Evolutionary conservation across 495 filamentous ascomycete genomes (phyloP).

Genomic region (Neurospora hispaniola): DNA sequence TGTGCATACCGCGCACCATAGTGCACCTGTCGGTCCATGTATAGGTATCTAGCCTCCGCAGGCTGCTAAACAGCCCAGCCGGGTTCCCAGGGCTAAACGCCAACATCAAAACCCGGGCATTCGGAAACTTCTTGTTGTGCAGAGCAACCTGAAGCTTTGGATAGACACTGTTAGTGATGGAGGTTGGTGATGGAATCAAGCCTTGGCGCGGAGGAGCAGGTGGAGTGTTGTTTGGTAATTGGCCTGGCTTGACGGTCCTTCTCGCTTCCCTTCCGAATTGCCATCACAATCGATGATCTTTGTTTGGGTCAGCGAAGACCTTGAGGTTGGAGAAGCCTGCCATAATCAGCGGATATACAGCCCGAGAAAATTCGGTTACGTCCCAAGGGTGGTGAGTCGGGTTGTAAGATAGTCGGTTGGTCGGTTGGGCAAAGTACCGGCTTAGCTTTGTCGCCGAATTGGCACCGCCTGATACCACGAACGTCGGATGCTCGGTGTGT

Average conservation of each 20-base stretch:
- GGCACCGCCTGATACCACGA: not conserved
- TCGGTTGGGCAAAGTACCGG: not conserved
- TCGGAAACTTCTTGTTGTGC: not conserved
- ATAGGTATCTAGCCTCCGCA: not conserved
- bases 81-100: not conserved
- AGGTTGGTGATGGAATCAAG: slow-evolving; percentile 3
- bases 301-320: not conserved
- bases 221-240: not conserved
- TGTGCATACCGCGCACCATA: not conserved
- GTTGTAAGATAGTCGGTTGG: not conserved
- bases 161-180: slow-evolving; percentile 1
- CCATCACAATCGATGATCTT: not conserved
- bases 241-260: not conserved
- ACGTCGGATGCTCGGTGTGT: not conserved
- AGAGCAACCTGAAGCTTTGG: not conserved
- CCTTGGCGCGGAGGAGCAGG: not conserved
- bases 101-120: not conserved
- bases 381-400: not conserved
- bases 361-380: not conserved
- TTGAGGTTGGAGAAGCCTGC: not conserved
- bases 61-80: not conserved
- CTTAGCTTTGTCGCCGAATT: not conserved
- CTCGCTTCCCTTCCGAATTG: not conserved
- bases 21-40: not conserved
- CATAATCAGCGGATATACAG: not conserved